Evolutionary conservation across 2,329 filamentous ascomycete genomes (phyloP).

Genomic region (Colletotrichum gigasporum): DNA sequence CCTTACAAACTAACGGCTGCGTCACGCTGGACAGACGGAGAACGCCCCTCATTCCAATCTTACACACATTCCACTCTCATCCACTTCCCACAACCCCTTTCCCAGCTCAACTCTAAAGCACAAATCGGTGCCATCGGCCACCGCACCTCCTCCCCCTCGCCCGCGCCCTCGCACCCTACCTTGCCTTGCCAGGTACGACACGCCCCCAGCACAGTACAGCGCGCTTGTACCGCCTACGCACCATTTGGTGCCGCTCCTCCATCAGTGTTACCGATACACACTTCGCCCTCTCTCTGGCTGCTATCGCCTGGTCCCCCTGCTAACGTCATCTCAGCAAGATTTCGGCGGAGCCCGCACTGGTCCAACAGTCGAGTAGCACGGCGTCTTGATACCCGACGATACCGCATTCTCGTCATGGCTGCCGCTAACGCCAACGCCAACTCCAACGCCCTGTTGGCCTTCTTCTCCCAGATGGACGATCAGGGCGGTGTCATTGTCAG

Average conservation of each 20-base stretch:
- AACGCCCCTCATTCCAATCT: conserved; percentile 20
- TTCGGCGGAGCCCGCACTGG: conserved; percentile 1
- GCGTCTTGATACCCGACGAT: conserved; percentile 12
- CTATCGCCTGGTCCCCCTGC: conserved; percentile 16
- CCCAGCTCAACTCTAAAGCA: conserved; percentile 1
- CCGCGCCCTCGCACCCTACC: not conserved
- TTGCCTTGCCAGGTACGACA: not conserved
- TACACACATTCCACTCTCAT: conserved; percentile 21
- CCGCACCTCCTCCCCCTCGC: not conserved
- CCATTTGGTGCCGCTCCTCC: not conserved
- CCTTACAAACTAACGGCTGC: conserved; percentile 1
- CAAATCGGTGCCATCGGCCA: conserved; percentile 13
- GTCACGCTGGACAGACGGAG: not conserved
- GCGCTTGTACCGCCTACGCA: not conserved
- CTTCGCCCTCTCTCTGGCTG: not conserved
- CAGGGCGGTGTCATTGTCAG: conserved; percentile 57
- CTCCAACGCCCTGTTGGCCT: conserved; percentile 44
- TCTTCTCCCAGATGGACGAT: conserved; percentile 57
- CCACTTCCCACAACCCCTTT: conserved; percentile 4
- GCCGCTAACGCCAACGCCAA: conserved; percentile 35
- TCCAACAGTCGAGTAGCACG: not conserved
- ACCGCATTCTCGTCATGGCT: conserved; percentile 45
- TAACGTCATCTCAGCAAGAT: conserved; percentile 20
- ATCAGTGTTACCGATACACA: conserved; percentile 11
- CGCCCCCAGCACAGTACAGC: not conserved